Evolutionary conservation across 2,329 filamentous ascomycete species (phyloP), one percentile per base, ranked within the genome.

Genomic region (Exophiala viscosa): DNA sequence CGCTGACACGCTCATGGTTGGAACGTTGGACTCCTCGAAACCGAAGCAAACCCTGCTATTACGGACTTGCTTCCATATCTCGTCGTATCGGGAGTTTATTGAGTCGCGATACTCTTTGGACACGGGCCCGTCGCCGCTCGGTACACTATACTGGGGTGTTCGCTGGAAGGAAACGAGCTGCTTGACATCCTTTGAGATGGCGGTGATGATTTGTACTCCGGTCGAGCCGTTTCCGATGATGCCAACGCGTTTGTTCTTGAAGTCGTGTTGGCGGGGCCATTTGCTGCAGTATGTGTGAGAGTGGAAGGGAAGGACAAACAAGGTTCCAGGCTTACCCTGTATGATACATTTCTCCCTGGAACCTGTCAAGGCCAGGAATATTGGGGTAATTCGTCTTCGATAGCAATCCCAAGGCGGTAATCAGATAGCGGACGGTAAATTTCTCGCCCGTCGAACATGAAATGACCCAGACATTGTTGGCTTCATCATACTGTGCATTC

Each of bases 191-290:
- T 54, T 34, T 15, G 60, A 48, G 10, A 48, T 62, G 59, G 40
- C 62, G 52, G 49, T 63, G 8, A 63, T 64, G 17, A 62, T 57
- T 40, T 75, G 73, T 3, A 75, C 68, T 6, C 68, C 72, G 0
- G 71, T 72, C 2, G 71, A 69, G 5, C 73, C 73, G 7, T 70
- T 72, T 1, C 73, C 73, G 13, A 75, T 69, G 2, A 75, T 62
- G 3, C 68, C 72, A 7, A 73, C 65, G 5, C 68, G 67, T 36
- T 60, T 62, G 15, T 45, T 48, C 4, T 23, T 56, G 5, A 56
- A 13, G 28, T 57, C 47, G 40, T 52, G 38, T 13, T 33, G 31
- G 9, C 41, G 14, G 44, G 73, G 66, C 75, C 75, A 77, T 9
- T 28, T 28, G 69, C 66, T 4, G 66, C 23, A 28, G 23, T 28